Percentiles rank a stretch among this genome's conserved stretches.
Conservation (phyloP, 163 green algal species). For the Prototheca cutis region DNA sequence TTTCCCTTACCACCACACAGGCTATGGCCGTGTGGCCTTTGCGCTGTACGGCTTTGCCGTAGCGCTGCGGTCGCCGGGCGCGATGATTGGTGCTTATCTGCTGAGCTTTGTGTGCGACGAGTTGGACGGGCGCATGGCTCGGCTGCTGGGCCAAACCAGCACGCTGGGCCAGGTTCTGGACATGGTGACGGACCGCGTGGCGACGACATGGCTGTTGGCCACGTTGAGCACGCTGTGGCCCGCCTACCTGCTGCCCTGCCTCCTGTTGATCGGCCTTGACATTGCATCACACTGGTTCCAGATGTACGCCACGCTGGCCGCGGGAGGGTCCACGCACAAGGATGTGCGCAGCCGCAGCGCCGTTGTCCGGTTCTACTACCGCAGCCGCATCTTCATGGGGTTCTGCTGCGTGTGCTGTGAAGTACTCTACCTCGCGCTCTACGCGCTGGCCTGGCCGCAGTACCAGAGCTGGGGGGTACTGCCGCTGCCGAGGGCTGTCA, state of each 20-base stretch:
- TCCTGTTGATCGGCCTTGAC: conserved; percentile 80
- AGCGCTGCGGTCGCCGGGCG: conserved; percentile 37
- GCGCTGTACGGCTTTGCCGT: conserved; percentile 59
- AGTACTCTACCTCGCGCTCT: conserved; percentile 53
- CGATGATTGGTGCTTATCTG: conserved; percentile 54
- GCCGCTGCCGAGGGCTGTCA: conserved; percentile 6
- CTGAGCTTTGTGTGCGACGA: conserved; percentile 86
- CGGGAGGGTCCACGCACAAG: conserved; percentile 68
- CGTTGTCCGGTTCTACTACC: conserved; percentile 84
- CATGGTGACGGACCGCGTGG: conserved; percentile 95
- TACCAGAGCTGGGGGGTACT: conserved; percentile 8
- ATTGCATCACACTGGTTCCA: conserved; percentile 85
- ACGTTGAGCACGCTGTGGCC: conserved; percentile 51
- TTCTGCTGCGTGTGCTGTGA: conserved; percentile 83
- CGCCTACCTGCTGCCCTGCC: conserved; percentile 32
- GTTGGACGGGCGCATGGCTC: conserved; percentile 81
- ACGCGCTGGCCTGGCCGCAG: conserved; percentile 28
- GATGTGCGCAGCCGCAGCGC: conserved; percentile 29
- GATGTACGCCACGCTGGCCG: conserved; percentile 73
- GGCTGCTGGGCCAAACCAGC: conserved; percentile 74
- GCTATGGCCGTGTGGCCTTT: conserved; percentile 62
- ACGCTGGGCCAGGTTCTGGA: conserved; percentile 87
- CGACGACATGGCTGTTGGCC: conserved; percentile 71
- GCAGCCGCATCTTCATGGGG: conserved; percentile 89
- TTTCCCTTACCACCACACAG: conserved; percentile 23